Evolutionary conservation across 83 land plant genomes (phyloP), one percentile per base, ranked within the genome.

Genomic region (Picea engelmannii): DNA sequence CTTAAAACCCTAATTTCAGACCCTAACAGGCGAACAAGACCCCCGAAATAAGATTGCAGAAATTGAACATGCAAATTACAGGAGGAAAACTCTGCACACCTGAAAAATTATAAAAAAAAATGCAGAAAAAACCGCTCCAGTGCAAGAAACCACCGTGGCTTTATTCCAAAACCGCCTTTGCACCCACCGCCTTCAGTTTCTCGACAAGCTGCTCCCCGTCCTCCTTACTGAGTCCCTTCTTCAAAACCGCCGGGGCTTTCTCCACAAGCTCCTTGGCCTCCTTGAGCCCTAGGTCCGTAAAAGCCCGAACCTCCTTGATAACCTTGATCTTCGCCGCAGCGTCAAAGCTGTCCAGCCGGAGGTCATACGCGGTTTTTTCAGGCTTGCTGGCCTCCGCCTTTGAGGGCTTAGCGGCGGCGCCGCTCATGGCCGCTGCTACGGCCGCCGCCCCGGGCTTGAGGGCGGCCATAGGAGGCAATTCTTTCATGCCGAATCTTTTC

Each of bases 341-440:
- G 4, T 91, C 93, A 64, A 52, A 89, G 8, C 85, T 73, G 35
- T 91, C 38, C 38, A 35, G 38, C 38, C 70, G 85, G 73, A 91
- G 60, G 38, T 91, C 93, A 65, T 85, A 91, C 24, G 82, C 87
- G 24, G 93, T 89, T 84, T 91, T 91, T 68, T 89, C 93, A 4
- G 87, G 76, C 78, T 84, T 84, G 31, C 60, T 87, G 12, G 81
- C 83, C 10, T 79, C 78, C 76, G 35, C 27, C 44, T 75, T 81
- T 18, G 27, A 81, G 6, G 31, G 44, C n/a, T 35, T 61, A 4
- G 31, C 80, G 16, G 84, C 2, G 16, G 78, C 88, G 16, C 76
- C 83, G 16, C 63, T 73, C 13, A 69, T 81, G 44, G 81, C 67
- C 31, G 78, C 85, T 0, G 75, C 86, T 62, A 75, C 58, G 0